phyloP scores from a whole-genome alignment of 768 basidiomycete species.

The Suillus luteus region DNA sequence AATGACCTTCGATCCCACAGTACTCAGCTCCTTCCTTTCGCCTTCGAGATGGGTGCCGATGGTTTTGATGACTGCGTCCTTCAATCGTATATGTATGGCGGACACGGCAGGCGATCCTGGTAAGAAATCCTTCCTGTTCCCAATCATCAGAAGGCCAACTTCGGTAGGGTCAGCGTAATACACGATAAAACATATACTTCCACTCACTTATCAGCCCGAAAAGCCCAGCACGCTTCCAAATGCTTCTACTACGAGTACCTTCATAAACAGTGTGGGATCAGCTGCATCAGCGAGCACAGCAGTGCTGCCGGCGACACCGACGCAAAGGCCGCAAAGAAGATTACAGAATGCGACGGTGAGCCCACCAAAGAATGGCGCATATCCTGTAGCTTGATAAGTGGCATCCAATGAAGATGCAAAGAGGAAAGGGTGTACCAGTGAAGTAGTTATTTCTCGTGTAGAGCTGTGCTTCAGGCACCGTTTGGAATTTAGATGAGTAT shows the following conservation, averaged over 20 bases:
- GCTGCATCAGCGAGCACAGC: constrained; percentile 95
- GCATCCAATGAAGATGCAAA: background rate
- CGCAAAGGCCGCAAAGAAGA: constrained; percentile 90
- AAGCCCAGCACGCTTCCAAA: constrained; percentile 90
- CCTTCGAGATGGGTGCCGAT: too few species aligned
- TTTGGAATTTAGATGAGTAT: constrained; percentile 79
- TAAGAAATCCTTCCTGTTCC: constrained; percentile 61
- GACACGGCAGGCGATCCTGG: constrained; percentile 32
- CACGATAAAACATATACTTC: background rate
- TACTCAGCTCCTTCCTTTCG: too few species aligned
- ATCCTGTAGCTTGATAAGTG: constrained; percentile 51
- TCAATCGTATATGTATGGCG: background rate
- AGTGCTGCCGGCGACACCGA: constrained; percentile 94
- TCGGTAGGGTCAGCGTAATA: constrained; percentile 12
- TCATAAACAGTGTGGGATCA: constrained; percentile 93
- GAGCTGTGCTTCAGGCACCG: constrained; percentile 61
- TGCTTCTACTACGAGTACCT: constrained; percentile 95
- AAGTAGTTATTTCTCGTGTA: constrained; percentile 91
- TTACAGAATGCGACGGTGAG: constrained; percentile 94
- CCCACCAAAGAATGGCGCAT: constrained; percentile 96
- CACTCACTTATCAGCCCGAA: constrained; percentile 89
- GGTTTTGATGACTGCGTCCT: too few species aligned
- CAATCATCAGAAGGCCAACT: constrained; percentile 85
- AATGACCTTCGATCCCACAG: too few species aligned
- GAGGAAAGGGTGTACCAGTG: constrained; percentile 57